These are phyloP conservation scores for Puccinia novopanici DNA, from an alignment of 1,284 basidiomycete genomes.

Conservation along the genomic window DNA sequence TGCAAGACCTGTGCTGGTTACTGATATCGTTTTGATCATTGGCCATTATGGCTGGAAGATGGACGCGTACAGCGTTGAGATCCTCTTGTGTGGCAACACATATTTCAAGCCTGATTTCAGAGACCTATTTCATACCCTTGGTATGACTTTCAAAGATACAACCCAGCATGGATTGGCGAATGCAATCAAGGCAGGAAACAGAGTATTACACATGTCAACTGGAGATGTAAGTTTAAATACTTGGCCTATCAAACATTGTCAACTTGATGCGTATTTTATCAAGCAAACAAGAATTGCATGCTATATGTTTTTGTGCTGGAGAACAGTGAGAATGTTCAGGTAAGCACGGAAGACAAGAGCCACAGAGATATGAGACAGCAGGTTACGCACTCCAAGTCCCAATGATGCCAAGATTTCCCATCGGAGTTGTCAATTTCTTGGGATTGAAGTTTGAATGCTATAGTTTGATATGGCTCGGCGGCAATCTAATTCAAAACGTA, in stretches of 20 bases:
- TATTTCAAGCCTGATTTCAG: too few species aligned
- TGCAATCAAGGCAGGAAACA: background rate
- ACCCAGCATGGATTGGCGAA: too few species aligned
- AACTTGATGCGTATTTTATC: background rate
- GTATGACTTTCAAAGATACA: too few species aligned
- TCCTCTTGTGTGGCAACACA: too few species aligned
- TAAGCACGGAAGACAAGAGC: background rate
- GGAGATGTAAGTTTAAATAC: background rate
- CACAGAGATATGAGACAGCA: background rate
- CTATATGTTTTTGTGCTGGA: constrained; percentile 44
- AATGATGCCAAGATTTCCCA: constrained; percentile 49
- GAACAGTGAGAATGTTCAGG: background rate
- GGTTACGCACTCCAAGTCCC: constrained; percentile 44
- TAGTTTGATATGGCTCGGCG: constrained; percentile 97
- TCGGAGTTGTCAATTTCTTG: constrained; percentile 72
- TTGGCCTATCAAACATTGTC: too few species aligned
- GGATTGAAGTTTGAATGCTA: constrained; percentile 96
- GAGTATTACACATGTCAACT: background rate
- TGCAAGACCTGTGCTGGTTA: too few species aligned
- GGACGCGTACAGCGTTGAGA: too few species aligned
- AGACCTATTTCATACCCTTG: too few species aligned
- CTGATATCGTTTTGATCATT: too few species aligned
- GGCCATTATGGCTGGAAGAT: too few species aligned
- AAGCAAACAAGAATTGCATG: constrained; percentile 48
- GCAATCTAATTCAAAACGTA: constrained; percentile 71